Base-by-base conservation (phyloP, 1,284 basidiomycete genomes). In the Agroathelia rolfsii region DNA sequence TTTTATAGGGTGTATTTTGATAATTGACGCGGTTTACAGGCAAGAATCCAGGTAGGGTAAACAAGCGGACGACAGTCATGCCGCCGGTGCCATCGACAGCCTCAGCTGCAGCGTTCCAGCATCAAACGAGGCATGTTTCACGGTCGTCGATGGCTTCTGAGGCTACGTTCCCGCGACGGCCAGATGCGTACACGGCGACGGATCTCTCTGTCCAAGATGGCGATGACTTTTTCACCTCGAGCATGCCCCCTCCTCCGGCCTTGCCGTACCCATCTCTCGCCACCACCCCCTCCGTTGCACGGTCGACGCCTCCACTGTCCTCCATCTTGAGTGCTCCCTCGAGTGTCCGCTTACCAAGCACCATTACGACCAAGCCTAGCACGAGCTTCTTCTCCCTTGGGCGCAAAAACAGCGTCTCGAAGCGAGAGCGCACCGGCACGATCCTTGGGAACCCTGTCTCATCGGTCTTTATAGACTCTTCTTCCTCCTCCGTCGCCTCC, bases 221-320 rank as follows among this genome's bases (percentile, higher is more conserved):
- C 28, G 63, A 70, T 38, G 61, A 66, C 33, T 55, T 66, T 26
- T 57, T 66, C 6, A 42, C 58, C 1, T 64, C 74, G 4, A 63
- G 61, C 35, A 57, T n/a, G n/a, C n/a, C n/a, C n/a, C n/a, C 65
- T 12, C 72, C 74, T 0, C 79, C 84, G 1, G 54, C 73, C 18
- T 65, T 93, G 18, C 88, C 88, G 1, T 93, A 90, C 49, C 78
- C 79, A 3, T 66, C 70, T 15, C 58, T 82, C 16, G 69, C 61
- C 13, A 48, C 45, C 45, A 30, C 43, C 50, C 23, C 50, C 46
- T 9, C 46, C 32, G 16, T 60, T 13, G 34, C 48, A 31, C 29
- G 59, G 39, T 23, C 49, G 41, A 39, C 47, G 36, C 47, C 35
- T 39, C 47, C 31, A 46, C 46, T 53, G 60, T 1, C 53, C 59